These are phyloP conservation scores for Paraleonurus japonicus DNA, from an alignment of 257 asterid genomes.

Conservation along the genomic window DNA sequence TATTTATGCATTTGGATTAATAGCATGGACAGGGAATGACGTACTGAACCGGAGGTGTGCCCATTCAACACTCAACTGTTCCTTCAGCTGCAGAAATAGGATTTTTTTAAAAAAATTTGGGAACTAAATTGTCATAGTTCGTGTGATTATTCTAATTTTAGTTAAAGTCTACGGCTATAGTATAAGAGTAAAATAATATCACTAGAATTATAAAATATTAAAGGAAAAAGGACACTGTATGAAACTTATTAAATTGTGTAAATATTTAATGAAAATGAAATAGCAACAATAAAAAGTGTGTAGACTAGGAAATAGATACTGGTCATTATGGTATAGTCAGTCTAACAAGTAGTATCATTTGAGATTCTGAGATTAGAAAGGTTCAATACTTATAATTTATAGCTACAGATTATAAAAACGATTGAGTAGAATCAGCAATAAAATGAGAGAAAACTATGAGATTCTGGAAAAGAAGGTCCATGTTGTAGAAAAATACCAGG, in stretches of 20 bases:
- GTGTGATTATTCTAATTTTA: too few relatives aligned
- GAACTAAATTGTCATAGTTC: constrained; percentile 6
- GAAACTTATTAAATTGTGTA: not conserved
- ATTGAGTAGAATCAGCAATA: not conserved
- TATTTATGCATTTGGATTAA: constrained; percentile 86
- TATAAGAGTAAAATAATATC: not conserved
- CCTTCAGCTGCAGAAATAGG: not conserved
- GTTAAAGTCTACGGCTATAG: not conserved
- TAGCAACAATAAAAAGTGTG: not conserved
- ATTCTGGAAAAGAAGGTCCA: not conserved
- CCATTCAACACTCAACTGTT: constrained; percentile 11
- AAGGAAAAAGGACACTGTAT: not conserved
- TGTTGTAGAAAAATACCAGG: not conserved
- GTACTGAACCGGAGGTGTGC: constrained; percentile 83
- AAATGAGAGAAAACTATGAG: not conserved
- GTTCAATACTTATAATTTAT: not conserved
- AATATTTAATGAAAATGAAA: not conserved
- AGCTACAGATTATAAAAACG: not conserved
- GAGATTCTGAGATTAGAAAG: not conserved
- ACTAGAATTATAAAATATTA: not conserved
- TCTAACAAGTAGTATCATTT: not conserved
- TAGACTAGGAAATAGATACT: not conserved
- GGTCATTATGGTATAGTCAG: not conserved
- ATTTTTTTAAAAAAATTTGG: not conserved
- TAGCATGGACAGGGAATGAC: constrained; percentile 98